Base-by-base conservation (phyloP, 2,329 filamentous ascomycete genomes). In the Fusarium transvaalense region DNA sequence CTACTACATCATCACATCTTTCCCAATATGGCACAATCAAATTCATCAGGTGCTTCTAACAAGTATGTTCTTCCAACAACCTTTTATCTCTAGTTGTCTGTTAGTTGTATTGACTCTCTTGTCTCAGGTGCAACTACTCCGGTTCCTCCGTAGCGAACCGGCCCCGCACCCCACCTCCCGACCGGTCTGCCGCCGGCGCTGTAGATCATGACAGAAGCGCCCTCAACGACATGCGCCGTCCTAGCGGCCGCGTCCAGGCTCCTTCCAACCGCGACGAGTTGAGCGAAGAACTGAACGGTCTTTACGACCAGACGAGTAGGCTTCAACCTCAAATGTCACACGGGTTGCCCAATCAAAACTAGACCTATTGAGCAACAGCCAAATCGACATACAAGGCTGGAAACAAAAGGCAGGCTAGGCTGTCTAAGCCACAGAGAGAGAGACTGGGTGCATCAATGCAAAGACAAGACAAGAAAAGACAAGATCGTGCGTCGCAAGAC, bases 401-500 rank as follows among this genome's bases (percentile, higher is more conserved):
- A 25, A 47, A n/a, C 3, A 31, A 13, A 17, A 41, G 32, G 45
- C 19, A 25, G 25, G n/a, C 27, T 32, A 12, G 17, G 39, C 23
- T 10, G 17, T 35, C 34, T 15, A 29, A 12, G 25, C 42, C 25
- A 19, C 14, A 52, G 10, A n/a, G 25, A 25, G 12, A 37, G 35
- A 21, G 10, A 25, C 23, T 35, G 25, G 17, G 19, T n/a, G 29
- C 35, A 59, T 48, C 23, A 19, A 10, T 14, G 32, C 35, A 55
- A 15, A 47, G n/a, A 52, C 43, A 29, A 34, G 34, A 21, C 14
- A 25, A 27, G 25, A 45, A 17, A 45, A 29, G 25, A 45, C 15
- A 41, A 50, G 38, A 35, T 25, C 17, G 27, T 34, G 10, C 34
- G 60, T 64, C 61, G 60, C 60, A 32, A 64, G 61, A 47, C 60